Evolutionary conservation across 345 rosid species (phyloP), one percentile per base, ranked within the genome.

Genomic region (Gossypium arboreum): DNA sequence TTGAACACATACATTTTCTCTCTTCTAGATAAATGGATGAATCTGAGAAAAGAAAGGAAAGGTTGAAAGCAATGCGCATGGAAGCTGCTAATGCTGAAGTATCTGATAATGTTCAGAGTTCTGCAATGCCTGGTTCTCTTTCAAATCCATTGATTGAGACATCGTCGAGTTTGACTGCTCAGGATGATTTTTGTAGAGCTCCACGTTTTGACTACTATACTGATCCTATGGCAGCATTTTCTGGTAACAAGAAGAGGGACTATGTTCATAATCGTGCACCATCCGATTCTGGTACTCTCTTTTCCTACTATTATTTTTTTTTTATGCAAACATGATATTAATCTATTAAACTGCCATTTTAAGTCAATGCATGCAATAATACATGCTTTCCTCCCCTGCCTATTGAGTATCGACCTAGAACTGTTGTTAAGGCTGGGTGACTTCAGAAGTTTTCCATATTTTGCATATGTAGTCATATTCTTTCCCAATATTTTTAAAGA

Each of bases 141-240:
- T 80, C 85, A 7, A 91, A 94, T 77, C 97, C 98, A 8, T 82
- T 92, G 79, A 80, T 81, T 9, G 94, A 86, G 43, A 27, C 86
- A 51, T 66, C 87, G 4, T 73, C 78, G 2, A 66, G 77, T 52
- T 73, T 18, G 7, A 62, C 73, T 22, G 71, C 9, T 68, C 83
- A 76, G 63, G 86, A 77, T 71, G 83, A 61, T n/a, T 59, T 82
- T 0, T 56, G n/a, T 72, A 82, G 77, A 34, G 55, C 81, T 52
- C 83, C 84, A 6, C 86, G 92, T 79, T 94, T 91, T 72, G 97
- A 88, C 83, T 92, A 79, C 76, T 92, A 92, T 75, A 92, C 94
- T 0, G 90, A 94, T 39, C 93, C 98, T 4, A 84, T 85, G 89
- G 81, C 94, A 8, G 94, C 98, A 64, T 92, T 86, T 74, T 88